Base-by-base conservation (phyloP, 768 basidiomycete genomes). In the Trametes cinnabarina region DNA sequence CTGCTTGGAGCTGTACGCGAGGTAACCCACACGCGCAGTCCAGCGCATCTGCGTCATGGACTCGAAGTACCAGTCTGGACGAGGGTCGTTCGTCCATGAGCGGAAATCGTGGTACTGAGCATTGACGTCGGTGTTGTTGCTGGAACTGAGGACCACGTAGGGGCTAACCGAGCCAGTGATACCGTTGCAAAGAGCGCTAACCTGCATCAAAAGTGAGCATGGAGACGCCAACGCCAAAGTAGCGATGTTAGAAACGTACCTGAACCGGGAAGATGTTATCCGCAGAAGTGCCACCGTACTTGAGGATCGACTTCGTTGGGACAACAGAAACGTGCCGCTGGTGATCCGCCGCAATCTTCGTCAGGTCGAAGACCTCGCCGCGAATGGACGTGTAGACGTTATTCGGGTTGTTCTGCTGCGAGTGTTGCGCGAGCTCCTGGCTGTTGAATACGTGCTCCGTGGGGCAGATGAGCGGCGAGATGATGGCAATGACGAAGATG, bases 61-160 rank as follows among this genome's bases (percentile, higher is more conserved):
- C 74, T 98, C 90, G 63, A 90, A 94, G 72, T 98, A 99, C 97
- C 97, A 99, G 69, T 99, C 97, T 0, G 97, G 96, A 9, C 97
- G 84, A 0, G 89, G 88, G 67, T 98, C 96, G 58, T 86, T 89
- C 34, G 87, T 88, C 68, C 79, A 86, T 0, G 87, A 87, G 17
- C 96, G 90, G 83, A 99, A 99, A 70, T 99, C 96, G 71, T 98
- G 97, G 70, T 98, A 99, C 65, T 85, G 78, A 0, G 88, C 78
- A 66, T 94, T 90, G 17, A 74, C 67, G 61, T 91, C 87, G 20
- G 87, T 83, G 68, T 82, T 81, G 75, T 98, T 99, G 63, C 77
- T 77, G 6, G 90, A 82, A 65, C 85, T 82, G 61, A 96, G 78
- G 1, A 81, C 79, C 20, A 99, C 85, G 71, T 88, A 99, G 10